Base-by-base conservation (phyloP, 176 grass and related monocot genomes). In the Cenchrus purpureus region DNA sequence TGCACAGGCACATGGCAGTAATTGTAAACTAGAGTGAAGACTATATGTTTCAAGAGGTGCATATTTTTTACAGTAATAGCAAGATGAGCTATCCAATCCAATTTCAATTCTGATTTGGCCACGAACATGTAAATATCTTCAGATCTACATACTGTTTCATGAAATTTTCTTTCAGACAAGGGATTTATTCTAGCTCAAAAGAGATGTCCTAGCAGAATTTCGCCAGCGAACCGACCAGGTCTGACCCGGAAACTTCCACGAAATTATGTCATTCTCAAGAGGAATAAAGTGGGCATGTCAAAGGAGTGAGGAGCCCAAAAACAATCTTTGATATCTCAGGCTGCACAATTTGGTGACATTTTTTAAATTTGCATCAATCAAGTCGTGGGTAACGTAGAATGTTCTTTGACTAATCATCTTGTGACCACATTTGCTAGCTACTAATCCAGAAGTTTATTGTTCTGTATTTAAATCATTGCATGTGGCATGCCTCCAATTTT, bases 341-440 rank as follows among this genome's bases (percentile, higher is more conserved):
- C 25, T 15, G 28, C 12, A 54, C 12, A 13, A 61, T 43, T n/a
- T 4, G 37, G 11, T 22, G 12, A 64, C 20, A 78, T 63, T 22
- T 12, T 20, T 16, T 44, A 25, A 25, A 25, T 68, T 43, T 43
- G 66, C 66, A 68, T 19, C 8, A 16, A 68, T 44, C 16, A 19
- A 78, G 57, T 44, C 43, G 42, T 69, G 79, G 49, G 31, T 20
- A 55, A 12, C 32, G 48, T 59, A 77, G 17, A 44, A 74, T 11
- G 8, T 83, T 65, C 57, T 74, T 74, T 72, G 54, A 52, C 55
- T 32, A 31, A 32, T 42, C 8, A 25, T 83, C 56, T 9, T 59
- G 13, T 48, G 32, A 6, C 14, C 12, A 4, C 31, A 66, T 34
- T 57, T 20, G 25, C 25, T 25, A 25, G 25, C 25, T 25, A 55